Evolutionary conservation across 2,329 filamentous ascomycete species (phyloP).

Genomic region (Amylocarpus encephaloides): DNA sequence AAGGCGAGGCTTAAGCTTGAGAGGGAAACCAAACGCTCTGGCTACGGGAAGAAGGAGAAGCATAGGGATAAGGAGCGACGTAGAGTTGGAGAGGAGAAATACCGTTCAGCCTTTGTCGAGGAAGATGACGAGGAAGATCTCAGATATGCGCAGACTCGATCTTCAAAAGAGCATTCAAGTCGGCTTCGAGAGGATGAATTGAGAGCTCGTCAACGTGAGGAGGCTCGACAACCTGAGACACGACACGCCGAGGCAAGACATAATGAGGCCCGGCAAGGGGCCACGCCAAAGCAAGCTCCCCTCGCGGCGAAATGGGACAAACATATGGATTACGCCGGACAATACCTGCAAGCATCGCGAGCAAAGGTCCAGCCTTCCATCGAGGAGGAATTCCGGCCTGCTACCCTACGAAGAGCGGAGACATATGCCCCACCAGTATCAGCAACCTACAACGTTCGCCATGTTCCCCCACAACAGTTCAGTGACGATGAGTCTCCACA

Average conservation of each 20-base stretch:
- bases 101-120: slow-evolving; percentile 22
- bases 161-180: slow-evolving; percentile 21
- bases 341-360: slow-evolving; percentile 30
- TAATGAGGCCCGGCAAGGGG: background rate
- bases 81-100: slow-evolving; percentile 31
- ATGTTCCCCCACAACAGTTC: slow-evolving; percentile 18
- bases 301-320: slow-evolving; percentile 23
- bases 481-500: slow-evolving; percentile 29
- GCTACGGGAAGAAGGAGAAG: slow-evolving; percentile 29
- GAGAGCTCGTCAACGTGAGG: slow-evolving; percentile 13
- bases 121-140: slow-evolving; percentile 20
- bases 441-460: slow-evolving; percentile 21
- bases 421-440: slow-evolving; percentile 22
- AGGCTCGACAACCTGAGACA: slow-evolving; percentile 10
- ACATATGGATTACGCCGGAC: slow-evolving; percentile 23
- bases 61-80: slow-evolving; percentile 35
- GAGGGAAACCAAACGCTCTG: slow-evolving; percentile 29
- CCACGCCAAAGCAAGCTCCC: slow-evolving; percentile 15
- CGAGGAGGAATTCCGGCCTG: slow-evolving; percentile 11
- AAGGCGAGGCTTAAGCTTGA: slow-evolving; percentile 26
- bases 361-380: slow-evolving; percentile 14
- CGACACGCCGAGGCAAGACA: slow-evolving; percentile 7
- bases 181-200: slow-evolving; percentile 23
- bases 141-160: slow-evolving; percentile 12
- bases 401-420: slow-evolving; percentile 25